Conservation (phyloP, 179 eudicot genomes). For the Pouteria campechiana region DNA sequence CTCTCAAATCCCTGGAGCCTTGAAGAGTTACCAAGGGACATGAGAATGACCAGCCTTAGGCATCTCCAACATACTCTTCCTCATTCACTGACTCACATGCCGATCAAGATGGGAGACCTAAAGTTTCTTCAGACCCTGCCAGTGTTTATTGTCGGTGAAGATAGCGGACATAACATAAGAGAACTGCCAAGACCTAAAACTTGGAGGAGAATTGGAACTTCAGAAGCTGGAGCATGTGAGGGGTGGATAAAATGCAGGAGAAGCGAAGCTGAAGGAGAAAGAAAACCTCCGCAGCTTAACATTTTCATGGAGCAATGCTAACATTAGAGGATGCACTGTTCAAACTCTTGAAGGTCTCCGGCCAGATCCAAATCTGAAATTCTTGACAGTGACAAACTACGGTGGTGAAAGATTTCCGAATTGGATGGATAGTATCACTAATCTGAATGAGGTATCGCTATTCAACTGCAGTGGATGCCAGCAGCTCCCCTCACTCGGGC, state of each 20-base stretch:
- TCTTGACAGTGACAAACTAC: constrained; percentile 3
- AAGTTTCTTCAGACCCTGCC: constrained; percentile 7
- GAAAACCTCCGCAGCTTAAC: constrained; percentile 3
- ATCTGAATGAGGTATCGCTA: constrained; percentile 6
- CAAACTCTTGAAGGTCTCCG: constrained; percentile 11
- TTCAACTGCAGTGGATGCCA: constrained; percentile 1
- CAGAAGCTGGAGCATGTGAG: constrained; percentile 10
- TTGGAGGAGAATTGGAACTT: constrained; percentile 9
- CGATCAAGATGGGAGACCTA: constrained; percentile 11
- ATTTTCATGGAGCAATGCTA: constrained; percentile 11
- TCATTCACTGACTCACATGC: constrained; percentile 6
- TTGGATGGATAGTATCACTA: constrained; percentile 7
- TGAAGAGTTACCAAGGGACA: constrained; percentile 4
- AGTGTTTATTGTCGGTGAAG: constrained; percentile 12
- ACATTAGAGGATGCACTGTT: no score
- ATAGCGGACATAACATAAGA: constrained; percentile 3
- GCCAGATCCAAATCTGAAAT: constrained; percentile 11
- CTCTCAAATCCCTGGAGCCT: background rate
- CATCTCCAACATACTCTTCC: constrained; percentile 3
- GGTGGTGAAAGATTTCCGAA: constrained; percentile 12
- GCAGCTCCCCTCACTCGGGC: constrained; percentile 5
- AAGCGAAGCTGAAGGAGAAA: constrained; percentile 8
- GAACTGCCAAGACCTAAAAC: constrained; percentile 12
- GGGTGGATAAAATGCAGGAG: constrained; percentile 2
- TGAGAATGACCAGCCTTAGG: constrained; percentile 7